Base-by-base conservation (phyloP, 352 stramenopile genomes). In the Pythium aristosporum region DNA sequence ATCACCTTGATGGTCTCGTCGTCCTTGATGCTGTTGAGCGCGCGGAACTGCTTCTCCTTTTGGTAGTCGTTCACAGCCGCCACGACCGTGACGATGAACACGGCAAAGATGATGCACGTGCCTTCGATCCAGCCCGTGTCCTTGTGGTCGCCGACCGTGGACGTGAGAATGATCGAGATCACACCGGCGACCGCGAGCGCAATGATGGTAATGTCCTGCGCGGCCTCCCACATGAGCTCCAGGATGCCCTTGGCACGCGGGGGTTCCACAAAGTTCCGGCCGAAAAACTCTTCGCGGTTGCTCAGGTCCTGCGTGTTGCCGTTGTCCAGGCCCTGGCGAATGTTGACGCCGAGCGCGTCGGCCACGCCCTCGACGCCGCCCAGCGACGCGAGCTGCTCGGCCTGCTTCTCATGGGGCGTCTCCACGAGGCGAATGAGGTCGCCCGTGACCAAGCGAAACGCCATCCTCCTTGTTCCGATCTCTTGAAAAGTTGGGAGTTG, bases 61-160 rank as follows among this genome's bases (percentile, higher is more conserved):
- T 92, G 87, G 69, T 96, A 97, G 65, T 98, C 93, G 62, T 96
- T 97, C 49, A 93, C 58, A 32, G 91, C 91, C 15, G 92, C 91
- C 47, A 98, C 92, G 30, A 93, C 79, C 0, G 87, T 90, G 34
- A 98, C 91, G 9, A 98, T 78, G 8, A 98, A 71, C 37, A 98
- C 87, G 0, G 93, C 83, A 13, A 97, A 79, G 51, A 98, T 82
- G 71, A 98, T 98, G 60, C 89, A 96, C 23, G 78, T 71, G 53
- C 91, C 92, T 78, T 98, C 91, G 52, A 98, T 92, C 91, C 89
- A 98, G 41, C 79, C 80, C 25, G 74, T 86, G 46, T 83, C 73
- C 16, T 65, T 68, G 64, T 91, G 73, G 20, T 89, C 74, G 1
- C 79, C 79, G 20, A 91, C 74, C 0, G 78, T 84, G 21, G 74